A percentile compares a stretch with the other conserved stretches of the same genome.
phyloP scores from a whole-genome alignment of 202 grass and related monocot genomes.

The Musa balbisiana region DNA sequence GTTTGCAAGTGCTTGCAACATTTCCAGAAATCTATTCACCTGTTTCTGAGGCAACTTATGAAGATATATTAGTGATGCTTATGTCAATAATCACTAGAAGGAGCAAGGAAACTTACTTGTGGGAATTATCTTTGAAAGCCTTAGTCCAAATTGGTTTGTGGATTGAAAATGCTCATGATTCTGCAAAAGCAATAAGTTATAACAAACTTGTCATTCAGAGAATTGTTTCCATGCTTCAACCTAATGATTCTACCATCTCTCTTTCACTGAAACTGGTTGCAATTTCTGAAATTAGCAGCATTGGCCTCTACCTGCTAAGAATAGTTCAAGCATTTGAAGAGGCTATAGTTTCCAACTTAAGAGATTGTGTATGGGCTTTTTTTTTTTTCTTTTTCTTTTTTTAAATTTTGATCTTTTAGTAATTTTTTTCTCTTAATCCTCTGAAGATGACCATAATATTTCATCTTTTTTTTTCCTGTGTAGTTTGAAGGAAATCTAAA shows the following conservation, averaged over 20 bases:
- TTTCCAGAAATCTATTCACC: slow-evolving; percentile 53
- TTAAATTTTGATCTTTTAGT: neutral
- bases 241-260: slow-evolving; percentile 40
- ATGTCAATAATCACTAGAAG: slow-evolving; percentile 43
- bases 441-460: neutral
- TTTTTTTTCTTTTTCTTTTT: neutral
- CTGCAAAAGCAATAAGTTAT: slow-evolving; percentile 52
- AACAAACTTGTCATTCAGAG: slow-evolving; percentile 53
- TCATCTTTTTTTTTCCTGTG: slow-evolving; percentile 7
- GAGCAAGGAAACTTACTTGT: slow-evolving; percentile 45
- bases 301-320: slow-evolving; percentile 44
- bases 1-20: slow-evolving; percentile 71
- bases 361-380: slow-evolving; percentile 28
- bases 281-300: slow-evolving; percentile 60
- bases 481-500: slow-evolving; percentile 42
- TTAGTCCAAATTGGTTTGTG: slow-evolving; percentile 67
- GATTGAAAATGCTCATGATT: slow-evolving; percentile 39
- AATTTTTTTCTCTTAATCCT: neutral
- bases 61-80: slow-evolving; percentile 52
- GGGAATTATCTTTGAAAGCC: slow-evolving; percentile 61
- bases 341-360: slow-evolving; percentile 46
- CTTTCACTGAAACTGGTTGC: slow-evolving; percentile 61
- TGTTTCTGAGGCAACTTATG: slow-evolving; percentile 43
- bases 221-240: slow-evolving; percentile 53
- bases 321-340: slow-evolving; percentile 62